Base-by-base conservation (phyloP, 805 yeast species). In the Peterozyma toletana region DNA sequence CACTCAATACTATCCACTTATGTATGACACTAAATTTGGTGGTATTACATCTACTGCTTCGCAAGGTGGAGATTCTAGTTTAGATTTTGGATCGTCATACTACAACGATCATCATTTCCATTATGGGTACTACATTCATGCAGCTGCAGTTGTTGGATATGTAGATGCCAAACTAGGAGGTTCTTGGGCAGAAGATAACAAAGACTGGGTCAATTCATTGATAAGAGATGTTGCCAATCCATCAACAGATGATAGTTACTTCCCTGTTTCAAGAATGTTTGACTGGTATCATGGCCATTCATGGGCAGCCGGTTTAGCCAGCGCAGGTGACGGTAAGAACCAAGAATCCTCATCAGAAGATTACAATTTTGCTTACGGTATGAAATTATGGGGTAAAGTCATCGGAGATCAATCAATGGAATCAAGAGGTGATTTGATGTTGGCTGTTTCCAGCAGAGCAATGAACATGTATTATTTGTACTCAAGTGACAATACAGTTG, bases 51-150 rank as follows among this genome's bases (percentile, higher is more conserved):
- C 93, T 0, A 68, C 80, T 1, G 89, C 88, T 1, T 75, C 73
- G 4, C 66, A 73, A 31, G 68, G 63, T 33, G 71, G 62, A 5
- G 71, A 70, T 47, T 53, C 71, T 27, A 59, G 68, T 33, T 77
- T 77, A 27, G 96, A 89, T 63, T 82, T 77, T 54, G 89, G 88
- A 38, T 82, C 82, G 54, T 70, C 86, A 1, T 75, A 71, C 56
- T 83, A 81, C 58, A 83, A 82, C 54, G 88, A 83, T 54, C 90
- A 83, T 58, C 88, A 83, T 57, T 82, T 81, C 67, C 88, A 83
- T 57, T 83, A 83, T 52, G 86, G 86, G 11, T 83, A 83, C 53
- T 86, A 80, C 56, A 71, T 83, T 30, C 81, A 82, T 52, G 83
- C 89, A 1, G 78, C 82, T 42, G 86, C 88, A 0, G 65, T 83